These are phyloP conservation scores for Ogataea dorogensis DNA, from an alignment of 805 yeast genomes.

Conservation along the genomic window DNA sequence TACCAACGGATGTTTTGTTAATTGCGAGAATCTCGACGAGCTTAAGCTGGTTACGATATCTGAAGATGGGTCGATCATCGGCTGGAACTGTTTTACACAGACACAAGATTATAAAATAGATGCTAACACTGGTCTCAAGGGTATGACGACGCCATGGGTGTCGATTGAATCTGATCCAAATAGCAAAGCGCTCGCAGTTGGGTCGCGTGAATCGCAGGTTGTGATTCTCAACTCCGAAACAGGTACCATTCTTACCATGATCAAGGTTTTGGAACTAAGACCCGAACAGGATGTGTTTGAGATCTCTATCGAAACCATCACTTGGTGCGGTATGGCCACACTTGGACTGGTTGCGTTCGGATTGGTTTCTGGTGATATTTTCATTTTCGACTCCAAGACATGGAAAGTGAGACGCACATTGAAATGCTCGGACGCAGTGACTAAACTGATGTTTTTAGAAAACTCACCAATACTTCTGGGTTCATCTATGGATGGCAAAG, in stretches of 20 bases:
- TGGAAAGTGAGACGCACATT: conserved; percentile 83
- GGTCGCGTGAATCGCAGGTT: conserved; percentile 84
- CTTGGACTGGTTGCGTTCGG: conserved; percentile 79
- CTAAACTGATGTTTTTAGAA: conserved; percentile 66
- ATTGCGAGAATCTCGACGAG: conserved; percentile 53
- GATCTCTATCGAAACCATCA: conserved; percentile 73
- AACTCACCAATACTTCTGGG: conserved; percentile 60
- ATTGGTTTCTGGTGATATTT: conserved; percentile 82
- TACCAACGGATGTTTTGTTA: conserved; percentile 74
- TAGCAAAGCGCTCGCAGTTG: conserved; percentile 63
- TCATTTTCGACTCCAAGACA: conserved; percentile 75
- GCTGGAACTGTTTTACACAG: conserved; percentile 86
- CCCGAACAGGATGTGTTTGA: conserved; percentile 58
- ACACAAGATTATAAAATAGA: conserved; percentile 65
- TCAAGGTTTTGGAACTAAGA: conserved; percentile 61
- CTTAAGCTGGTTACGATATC: conserved; percentile 71
- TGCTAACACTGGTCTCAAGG: conserved; percentile 61
- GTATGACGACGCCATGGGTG: conserved; percentile 86
- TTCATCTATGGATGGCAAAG: conserved; percentile 79
- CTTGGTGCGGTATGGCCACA: conserved; percentile 63
- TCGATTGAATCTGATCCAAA: conserved; percentile 52
- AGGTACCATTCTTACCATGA: conserved; percentile 66
- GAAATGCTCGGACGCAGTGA: conserved; percentile 75
- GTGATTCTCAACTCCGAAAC: conserved; percentile 72
- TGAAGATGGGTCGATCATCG: conserved; percentile 82